Evolutionary conservation across 352 stramenopile genomes (phyloP).

Genomic region (Pythium utonaiense): DNA sequence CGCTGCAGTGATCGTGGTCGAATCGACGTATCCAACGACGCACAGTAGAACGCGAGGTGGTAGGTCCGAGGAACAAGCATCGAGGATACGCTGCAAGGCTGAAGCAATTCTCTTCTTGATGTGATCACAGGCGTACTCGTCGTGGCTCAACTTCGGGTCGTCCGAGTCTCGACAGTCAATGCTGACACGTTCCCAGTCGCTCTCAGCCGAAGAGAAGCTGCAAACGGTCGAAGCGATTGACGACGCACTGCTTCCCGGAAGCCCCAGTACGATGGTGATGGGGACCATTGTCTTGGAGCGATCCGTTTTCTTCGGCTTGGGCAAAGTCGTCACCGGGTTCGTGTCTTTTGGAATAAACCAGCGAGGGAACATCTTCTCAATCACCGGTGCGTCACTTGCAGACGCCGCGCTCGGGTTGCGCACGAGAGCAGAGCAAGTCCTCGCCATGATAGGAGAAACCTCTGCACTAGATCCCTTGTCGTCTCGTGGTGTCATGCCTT

Average conservation of each 20-base stretch:
- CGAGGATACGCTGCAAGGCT: conserved; percentile 7
- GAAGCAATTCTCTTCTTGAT: conserved; percentile 25
- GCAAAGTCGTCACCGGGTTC: conserved; percentile 31
- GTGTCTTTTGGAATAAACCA: conserved; percentile 62
- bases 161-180: conserved; percentile 18
- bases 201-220: conserved; percentile 38
- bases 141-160: conserved; percentile 9
- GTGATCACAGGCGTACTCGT: conserved; percentile 23
- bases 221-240: conserved; percentile 39
- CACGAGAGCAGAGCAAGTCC: conserved; percentile 27
- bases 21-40: conserved; percentile 56
- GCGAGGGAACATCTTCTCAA: conserved; percentile 42
- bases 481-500: conserved; percentile 42
- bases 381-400: background rate
- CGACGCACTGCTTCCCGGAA: conserved; percentile 54
- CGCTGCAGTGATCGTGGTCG: conserved; percentile 38
- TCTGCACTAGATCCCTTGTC: background rate
- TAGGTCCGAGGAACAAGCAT: conserved; percentile 20
- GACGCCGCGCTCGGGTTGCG: background rate
- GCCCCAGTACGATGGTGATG: conserved; percentile 55
- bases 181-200: conserved; percentile 41
- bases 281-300: conserved; percentile 36
- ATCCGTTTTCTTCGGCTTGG: conserved; percentile 31
- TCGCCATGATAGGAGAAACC: conserved; percentile 10
- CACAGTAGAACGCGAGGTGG: conserved; percentile 48